Conservation (phyloP, 225 moss, liverwort and hornwort genomes). For the Marchantia polymorpha region DNA sequence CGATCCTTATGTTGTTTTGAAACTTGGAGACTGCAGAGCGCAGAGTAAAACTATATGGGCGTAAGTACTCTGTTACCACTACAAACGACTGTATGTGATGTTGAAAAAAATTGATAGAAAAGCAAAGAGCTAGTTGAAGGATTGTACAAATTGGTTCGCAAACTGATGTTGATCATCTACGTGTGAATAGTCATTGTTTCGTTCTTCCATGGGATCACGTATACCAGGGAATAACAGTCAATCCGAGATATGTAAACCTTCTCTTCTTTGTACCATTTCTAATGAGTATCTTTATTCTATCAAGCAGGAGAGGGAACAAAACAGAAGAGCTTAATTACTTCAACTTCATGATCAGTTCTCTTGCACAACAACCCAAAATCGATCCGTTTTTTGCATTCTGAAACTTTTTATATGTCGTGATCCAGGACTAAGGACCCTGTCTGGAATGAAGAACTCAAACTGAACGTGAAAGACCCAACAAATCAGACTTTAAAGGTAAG, state of each 20-base stretch:
- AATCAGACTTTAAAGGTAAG: conserved; percentile 57
- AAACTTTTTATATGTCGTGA: conserved; percentile 7
- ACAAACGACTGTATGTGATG: not conserved
- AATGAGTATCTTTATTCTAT: not conserved
- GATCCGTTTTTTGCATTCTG: not conserved
- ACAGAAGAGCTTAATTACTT: not conserved
- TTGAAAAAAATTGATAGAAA: not conserved
- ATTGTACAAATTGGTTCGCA: not conserved
- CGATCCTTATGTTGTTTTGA: conserved; percentile 73
- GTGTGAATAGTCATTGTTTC: too few species aligned
- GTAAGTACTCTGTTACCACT: conserved; percentile 39
- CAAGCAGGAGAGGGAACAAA: not conserved
- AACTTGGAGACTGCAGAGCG: conserved; percentile 59
- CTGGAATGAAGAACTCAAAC: conserved; percentile 77
- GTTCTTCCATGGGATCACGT: too few species aligned
- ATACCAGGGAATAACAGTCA: not conserved
- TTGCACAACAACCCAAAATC: not conserved
- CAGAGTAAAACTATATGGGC: conserved; percentile 68
- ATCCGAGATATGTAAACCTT: not conserved
- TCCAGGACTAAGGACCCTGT: conserved; percentile 73
- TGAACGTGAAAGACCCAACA: conserved; percentile 63
- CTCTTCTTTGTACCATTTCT: not conserved
- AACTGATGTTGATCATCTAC: not conserved
- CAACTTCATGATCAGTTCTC: not conserved
- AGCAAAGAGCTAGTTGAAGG: not conserved